Evolutionary conservation across 371 early-diverging fungal species (phyloP).

Genomic region (Haplosporangium sp.): DNA sequence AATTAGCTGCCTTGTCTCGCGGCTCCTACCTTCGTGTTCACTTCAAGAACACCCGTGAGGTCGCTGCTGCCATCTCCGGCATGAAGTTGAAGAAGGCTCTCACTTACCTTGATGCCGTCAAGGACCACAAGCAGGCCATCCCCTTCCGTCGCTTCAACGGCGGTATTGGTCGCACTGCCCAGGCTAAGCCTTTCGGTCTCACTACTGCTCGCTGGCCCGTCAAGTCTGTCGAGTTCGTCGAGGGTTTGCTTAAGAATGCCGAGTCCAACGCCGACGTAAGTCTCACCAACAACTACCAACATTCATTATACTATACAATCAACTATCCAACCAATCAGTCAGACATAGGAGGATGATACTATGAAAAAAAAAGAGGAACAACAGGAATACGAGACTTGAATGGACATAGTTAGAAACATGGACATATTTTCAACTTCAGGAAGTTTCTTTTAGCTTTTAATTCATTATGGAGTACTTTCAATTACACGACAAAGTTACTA

Average conservation of each 20-base stretch:
- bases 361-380: too few species aligned
- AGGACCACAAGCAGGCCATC: slow-evolving; percentile 97
- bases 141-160: slow-evolving; percentile 99
- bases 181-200: slow-evolving; percentile 95
- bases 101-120: slow-evolving; percentile 95
- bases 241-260: slow-evolving; percentile 97
- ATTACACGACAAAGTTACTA: too few species aligned
- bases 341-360: too few species aligned
- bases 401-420: too few species aligned
- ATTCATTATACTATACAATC: too few species aligned
- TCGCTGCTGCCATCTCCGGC: slow-evolving; percentile 95
- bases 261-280: slow-evolving; percentile 94
- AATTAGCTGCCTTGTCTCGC: slow-evolving; percentile 92
- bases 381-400: too few species aligned
- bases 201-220: slow-evolving; percentile 99
- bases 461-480: too few species aligned
- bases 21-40: slow-evolving; percentile 98
- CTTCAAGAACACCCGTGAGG: slow-evolving; percentile 99
- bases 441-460: too few species aligned
- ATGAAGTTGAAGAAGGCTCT: slow-evolving; percentile 96
- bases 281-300: background rate
- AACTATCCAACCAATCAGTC: too few species aligned
- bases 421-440: too few species aligned
- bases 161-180: slow-evolving; percentile 98
- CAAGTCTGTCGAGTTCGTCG: slow-evolving; percentile 95